Evolutionary conservation across 768 basidiomycete species (phyloP).

Genomic region (Tricholoma matsutake): DNA sequence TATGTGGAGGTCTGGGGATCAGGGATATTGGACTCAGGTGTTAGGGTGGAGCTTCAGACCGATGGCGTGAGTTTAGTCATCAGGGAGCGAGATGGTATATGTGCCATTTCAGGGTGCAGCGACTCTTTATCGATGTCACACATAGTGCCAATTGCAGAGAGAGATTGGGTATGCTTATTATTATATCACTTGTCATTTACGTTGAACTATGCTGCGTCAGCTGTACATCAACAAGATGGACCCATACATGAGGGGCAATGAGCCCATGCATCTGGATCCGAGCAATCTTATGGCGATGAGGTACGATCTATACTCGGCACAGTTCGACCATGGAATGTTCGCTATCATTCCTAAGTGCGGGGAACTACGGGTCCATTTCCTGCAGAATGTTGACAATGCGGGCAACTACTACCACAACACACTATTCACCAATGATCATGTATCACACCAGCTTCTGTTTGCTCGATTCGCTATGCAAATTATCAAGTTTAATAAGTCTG

Average conservation of each 20-base stretch:
- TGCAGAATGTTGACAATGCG: background rate
- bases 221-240: background rate
- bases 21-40: no score
- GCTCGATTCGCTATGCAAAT: background rate
- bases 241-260: background rate
- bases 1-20: no score
- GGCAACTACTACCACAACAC: conserved; percentile 1
- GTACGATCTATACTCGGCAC: background rate
- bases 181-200: no score
- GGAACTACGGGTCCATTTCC: conserved; percentile 1
- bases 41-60: no score
- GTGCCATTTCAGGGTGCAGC: no score
- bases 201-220: no score
- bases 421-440: background rate
- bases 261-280: background rate
- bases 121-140: no score
- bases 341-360: background rate
- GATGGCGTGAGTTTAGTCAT: no score
- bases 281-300: background rate
- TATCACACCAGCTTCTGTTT: background rate
- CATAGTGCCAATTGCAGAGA: no score
- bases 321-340: background rate
- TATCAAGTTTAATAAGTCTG: conserved; percentile 1
- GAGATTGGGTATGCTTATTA: no score
- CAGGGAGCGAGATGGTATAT: no score